These are phyloP conservation scores for Fraxinus ornus DNA, from an alignment of 305 asterid genomes.

Conservation along the genomic window DNA sequence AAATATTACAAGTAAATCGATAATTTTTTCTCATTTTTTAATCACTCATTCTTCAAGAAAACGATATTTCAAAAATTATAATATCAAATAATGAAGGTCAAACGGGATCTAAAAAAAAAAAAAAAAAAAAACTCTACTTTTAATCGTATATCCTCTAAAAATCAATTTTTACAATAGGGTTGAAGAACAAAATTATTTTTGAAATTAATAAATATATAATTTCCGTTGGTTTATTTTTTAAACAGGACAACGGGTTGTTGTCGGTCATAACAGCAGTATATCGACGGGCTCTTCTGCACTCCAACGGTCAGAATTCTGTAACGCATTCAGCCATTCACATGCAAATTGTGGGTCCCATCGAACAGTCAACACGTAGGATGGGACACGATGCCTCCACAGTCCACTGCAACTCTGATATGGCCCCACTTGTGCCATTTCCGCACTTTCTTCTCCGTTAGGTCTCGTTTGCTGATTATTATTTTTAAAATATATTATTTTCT, in stretches of 20 bases:
- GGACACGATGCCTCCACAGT: neutral
- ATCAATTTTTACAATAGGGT: neutral
- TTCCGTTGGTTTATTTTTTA: neutral
- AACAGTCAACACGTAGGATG: neutral
- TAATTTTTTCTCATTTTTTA: too few relatives aligned
- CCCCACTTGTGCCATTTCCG: neutral
- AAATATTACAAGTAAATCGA: too few relatives aligned
- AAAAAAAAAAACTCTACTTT: too few relatives aligned
- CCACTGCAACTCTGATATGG: neutral
- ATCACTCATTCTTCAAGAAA: too few relatives aligned
- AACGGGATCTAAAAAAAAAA: too few relatives aligned
- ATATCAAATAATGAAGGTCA: too few relatives aligned
- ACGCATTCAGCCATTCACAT: slow-evolving; percentile 15
- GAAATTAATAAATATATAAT: neutral
- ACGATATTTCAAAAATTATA: too few relatives aligned
- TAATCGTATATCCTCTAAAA: neutral
- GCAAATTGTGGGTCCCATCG: slow-evolving; percentile 31
- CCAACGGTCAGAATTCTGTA: slow-evolving; percentile 30
- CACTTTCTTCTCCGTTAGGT: too few relatives aligned
- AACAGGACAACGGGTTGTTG: neutral
- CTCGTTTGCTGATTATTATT: too few relatives aligned
- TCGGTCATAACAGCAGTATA: neutral
- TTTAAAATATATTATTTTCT: too few relatives aligned
- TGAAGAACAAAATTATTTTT: too few relatives aligned
- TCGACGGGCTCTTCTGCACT: neutral